These are phyloP conservation scores for Zasmidium cellare DNA, from an alignment of 2,329 filamentous ascomycete genomes.

Conservation along the genomic window DNA sequence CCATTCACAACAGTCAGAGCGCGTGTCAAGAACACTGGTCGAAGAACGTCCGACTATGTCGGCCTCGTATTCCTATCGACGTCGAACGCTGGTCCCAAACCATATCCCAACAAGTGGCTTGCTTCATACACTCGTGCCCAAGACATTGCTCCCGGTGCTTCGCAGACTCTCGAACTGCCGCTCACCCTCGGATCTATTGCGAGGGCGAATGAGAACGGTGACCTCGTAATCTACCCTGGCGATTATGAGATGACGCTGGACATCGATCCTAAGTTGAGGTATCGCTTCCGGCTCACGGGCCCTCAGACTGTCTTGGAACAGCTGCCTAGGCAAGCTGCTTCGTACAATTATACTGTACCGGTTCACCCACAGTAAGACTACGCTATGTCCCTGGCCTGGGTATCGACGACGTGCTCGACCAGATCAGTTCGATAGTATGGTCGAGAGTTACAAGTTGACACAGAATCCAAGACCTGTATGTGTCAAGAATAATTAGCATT, in stretches of 20 bases:
- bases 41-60: conserved; percentile 41
- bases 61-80: conserved; percentile 42
- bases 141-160: conserved; percentile 14
- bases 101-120: conserved; percentile 45
- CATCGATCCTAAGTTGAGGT: conserved; percentile 38
- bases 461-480: too few relatives aligned
- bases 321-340: background rate
- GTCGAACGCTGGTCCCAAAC: conserved; percentile 40
- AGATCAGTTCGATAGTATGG: too few relatives aligned
- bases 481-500: too few relatives aligned
- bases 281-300: conserved; percentile 4
- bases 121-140: conserved; percentile 28
- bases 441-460: too few relatives aligned
- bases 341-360: conserved; percentile 1
- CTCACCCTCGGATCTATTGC: conserved; percentile 41
- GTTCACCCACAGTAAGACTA: background rate
- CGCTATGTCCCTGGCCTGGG: too few relatives aligned
- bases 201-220: conserved; percentile 38
- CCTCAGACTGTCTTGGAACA: background rate
- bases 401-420: too few relatives aligned
- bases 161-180: conserved; percentile 30
- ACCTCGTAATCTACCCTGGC: conserved; percentile 43
- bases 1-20: conserved; percentile 41
- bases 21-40: conserved; percentile 40
- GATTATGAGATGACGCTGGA: conserved; percentile 43